Evolutionary conservation across 2,329 filamentous ascomycete genomes (phyloP), one percentile per base, ranked within the genome.

Genomic region (Colletotrichum liriopes): DNA sequence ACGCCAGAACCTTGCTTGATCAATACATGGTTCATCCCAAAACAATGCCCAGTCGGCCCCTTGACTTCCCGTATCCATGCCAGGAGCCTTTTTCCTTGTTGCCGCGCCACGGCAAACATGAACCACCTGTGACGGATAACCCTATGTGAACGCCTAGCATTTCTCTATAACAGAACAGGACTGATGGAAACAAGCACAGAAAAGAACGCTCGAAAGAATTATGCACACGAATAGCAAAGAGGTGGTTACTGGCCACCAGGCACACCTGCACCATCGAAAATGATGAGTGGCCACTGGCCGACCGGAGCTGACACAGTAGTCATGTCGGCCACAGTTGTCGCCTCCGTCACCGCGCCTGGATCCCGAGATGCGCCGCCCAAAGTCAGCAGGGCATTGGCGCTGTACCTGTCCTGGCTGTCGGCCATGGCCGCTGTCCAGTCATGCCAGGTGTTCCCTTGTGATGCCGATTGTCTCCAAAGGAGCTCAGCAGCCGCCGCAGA

Each of bases 401-500:
- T 85, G 77, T 85, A 88, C 32, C 85, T 82, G 55, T 87, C 85
- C 69, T 87, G 85, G 43, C 79, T 85, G 74, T 87, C 84, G 43
- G 84, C 82, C 37, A 89, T 85, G 65, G 86, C 86, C 0, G 84
- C 82, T 11, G 86, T 86, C 88, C 88, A 90, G 78, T 89, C 85
- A 20, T 87, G 83, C 87, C 87, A 90, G 0, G 86, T 82, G 72
- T 85, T 88, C 9, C 81, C 82, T 4, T 80, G 77, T 14, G 74
- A 73, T 5, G 70, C 60, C 5, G 47, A 51, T 16, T 77, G 75
- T 45, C 78, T 78, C 81, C 78, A 83, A 74, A 82, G 78, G 71
- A 78, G 77, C n/a, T 81, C 79, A 6, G 78, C 64, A 0, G 75
- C 55, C 8, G 77, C 72, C 39, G 78, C 76, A 8, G 75, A 52